A percentile compares a stretch with the other conserved stretches of the same genome.
Conservation (phyloP, 805 yeast genomes). For the Myxozyma nipponensis region DNA sequence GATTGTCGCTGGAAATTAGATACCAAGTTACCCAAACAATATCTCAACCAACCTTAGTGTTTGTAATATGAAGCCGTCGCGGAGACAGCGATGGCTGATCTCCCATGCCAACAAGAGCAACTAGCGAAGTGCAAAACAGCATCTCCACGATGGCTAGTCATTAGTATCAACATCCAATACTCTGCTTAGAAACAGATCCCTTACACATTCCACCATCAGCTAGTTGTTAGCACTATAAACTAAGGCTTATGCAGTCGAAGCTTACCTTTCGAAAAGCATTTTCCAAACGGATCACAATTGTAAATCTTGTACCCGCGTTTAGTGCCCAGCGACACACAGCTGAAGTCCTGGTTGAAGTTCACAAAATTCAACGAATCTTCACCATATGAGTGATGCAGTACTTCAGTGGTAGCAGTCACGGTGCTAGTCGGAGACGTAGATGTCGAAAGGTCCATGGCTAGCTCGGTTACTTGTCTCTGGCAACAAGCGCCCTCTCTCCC, state of each 20-base stretch:
- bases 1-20: conserved; percentile 46
- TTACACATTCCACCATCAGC: conserved; percentile 41
- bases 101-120: conserved; percentile 78
- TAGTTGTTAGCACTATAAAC: neutral
- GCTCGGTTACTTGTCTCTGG: neutral
- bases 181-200: too few species aligned
- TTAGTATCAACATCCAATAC: neutral
- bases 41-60: conserved; percentile 52
- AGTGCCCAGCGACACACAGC: conserved; percentile 72
- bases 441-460: neutral
- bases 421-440: neutral
- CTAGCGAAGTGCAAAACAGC: conserved; percentile 82
- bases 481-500: neutral
- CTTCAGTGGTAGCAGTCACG: too few species aligned
- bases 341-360: conserved; percentile 84
- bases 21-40: neutral
- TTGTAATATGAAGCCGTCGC: conserved; percentile 75
- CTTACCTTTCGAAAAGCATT: conserved; percentile 50
- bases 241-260: conserved; percentile 35
- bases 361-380: conserved; percentile 44
- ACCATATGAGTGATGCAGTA: neutral
- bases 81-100: conserved; percentile 62
- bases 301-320: conserved; percentile 64
- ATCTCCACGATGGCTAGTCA: conserved; percentile 60
- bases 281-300: conserved; percentile 85